Base-by-base conservation (phyloP, 305 asterid genomes). In the Salvia sclarea region DNA sequence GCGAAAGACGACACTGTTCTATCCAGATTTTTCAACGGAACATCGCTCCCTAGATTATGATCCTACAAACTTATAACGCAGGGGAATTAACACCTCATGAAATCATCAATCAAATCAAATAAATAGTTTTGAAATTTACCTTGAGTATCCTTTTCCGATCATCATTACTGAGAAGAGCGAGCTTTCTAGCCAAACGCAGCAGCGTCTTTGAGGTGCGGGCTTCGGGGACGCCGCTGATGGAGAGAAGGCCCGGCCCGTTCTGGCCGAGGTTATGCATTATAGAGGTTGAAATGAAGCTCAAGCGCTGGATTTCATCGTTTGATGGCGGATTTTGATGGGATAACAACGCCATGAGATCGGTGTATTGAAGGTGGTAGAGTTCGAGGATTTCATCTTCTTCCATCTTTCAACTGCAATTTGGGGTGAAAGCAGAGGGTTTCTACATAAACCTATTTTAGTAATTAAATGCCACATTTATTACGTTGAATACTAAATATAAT, bases 31-130 rank as follows among this genome's bases (percentile, higher is more conserved):
- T 90, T 90, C 33, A 92, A 44, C 12, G 95, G 68, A 64, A 90
- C 96, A 66, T 92, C 98, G 76, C 96, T 90, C 22, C 96, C 97
- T 84, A 92, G 74, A 73, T 65, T 80, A 70, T 90, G 96, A 72
- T 90, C 92, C 98, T 92, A 84, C 53, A 24, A n/a, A 63, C 72
- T 77, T 71, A 30, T 21, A 8, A 48, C 59, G 64, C 1, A 53
- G 30, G 44, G 44, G n/a, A 61, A 35, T 54, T 14, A 60, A 54
- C 17, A 13, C 24, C 17, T 45, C 17, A 53, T 61, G 17, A 61
- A 54, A 5, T 35, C 12, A 37, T 0, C 38, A 64, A 66, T 57
- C 61, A 47, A 56, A 24, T 20, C 61, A 35, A 63, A 20, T 22
- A 31, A n/a, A n/a, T n/a, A n/a, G n/a, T n/a, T n/a, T n/a, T n/a